Conservation (phyloP, 331 rosid species). For the Pyrus hybrid region DNA sequence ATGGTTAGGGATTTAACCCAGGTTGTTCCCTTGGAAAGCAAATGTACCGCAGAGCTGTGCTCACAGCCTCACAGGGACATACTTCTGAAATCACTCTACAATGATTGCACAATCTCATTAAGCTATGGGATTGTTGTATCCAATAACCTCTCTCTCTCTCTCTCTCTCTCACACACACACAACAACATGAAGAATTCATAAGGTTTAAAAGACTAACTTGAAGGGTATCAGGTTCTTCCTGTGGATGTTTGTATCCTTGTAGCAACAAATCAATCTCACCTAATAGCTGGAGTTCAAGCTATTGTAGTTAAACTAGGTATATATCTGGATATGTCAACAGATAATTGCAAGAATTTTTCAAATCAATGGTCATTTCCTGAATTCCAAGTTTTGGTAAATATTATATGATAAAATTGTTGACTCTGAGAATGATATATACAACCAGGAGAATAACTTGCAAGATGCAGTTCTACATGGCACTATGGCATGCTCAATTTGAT, state of each 20-base stretch:
- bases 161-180: too few species aligned
- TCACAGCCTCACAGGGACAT: not conserved
- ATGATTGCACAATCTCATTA: too few species aligned
- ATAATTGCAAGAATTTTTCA: not conserved
- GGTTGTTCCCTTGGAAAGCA: not conserved
- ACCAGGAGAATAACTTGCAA: not conserved
- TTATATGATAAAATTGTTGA: not conserved
- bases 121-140: too few species aligned
- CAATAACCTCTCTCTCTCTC: too few species aligned
- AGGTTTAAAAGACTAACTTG: not conserved
- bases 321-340: not conserved
- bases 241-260: not conserved
- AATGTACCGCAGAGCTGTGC: not conserved
- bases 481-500: not conserved
- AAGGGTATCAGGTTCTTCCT: not conserved
- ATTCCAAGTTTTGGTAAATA: not conserved
- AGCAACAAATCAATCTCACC: not conserved
- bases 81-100: too few species aligned
- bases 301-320: not conserved
- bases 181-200: not conserved
- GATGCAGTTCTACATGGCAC: not conserved
- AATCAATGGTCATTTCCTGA: not conserved
- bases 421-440: not conserved
- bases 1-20: not conserved
- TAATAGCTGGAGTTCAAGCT: not conserved